phyloP scores from a whole-genome alignment of 1,284 basidiomycete species.

The Vanrija humicola region DNA sequence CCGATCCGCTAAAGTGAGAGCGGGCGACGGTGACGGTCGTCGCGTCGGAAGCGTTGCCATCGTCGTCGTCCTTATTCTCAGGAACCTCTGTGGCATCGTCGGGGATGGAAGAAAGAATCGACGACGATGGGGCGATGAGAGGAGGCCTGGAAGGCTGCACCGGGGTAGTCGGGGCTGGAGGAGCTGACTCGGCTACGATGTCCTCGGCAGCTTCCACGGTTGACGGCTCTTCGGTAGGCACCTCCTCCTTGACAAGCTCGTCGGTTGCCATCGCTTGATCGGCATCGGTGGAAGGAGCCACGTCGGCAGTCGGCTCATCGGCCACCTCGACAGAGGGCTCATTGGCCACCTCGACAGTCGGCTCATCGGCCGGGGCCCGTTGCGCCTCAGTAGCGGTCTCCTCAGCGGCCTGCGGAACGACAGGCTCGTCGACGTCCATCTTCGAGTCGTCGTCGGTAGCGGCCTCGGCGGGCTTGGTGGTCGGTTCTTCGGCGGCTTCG shows the following conservation, averaged over 20 bases:
- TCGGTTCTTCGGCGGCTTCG: too few relatives aligned
- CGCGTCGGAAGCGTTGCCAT: conserved; percentile 30
- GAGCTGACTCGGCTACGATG: neutral
- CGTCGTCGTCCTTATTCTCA: conserved; percentile 2
- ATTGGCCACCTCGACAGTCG: neutral
- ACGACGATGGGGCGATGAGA: conserved; percentile 1
- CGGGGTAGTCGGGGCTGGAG: neutral
- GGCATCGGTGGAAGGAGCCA: neutral
- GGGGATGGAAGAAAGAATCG: conserved; percentile 11
- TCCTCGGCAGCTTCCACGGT: neutral
- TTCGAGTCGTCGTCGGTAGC: conserved; percentile 3
- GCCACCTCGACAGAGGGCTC: neutral
- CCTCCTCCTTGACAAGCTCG: too few relatives aligned
- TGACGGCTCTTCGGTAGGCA: too few relatives aligned
- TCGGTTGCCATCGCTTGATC: too few relatives aligned
- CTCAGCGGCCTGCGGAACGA: neutral
- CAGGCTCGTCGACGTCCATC: conserved; percentile 3
- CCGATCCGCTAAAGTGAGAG: conserved; percentile 22
- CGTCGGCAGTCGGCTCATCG: neutral
- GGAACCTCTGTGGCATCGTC: neutral
- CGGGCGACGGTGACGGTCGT: conserved; percentile 34
- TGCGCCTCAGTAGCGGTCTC: neutral
- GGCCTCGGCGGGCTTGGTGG: neutral
- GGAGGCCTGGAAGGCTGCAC: neutral
- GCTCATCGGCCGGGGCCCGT: neutral